These are phyloP conservation scores for Kluyveromyces dobzhanskii DNA, from an alignment of 805 yeast genomes.

Conservation along the genomic window DNA sequence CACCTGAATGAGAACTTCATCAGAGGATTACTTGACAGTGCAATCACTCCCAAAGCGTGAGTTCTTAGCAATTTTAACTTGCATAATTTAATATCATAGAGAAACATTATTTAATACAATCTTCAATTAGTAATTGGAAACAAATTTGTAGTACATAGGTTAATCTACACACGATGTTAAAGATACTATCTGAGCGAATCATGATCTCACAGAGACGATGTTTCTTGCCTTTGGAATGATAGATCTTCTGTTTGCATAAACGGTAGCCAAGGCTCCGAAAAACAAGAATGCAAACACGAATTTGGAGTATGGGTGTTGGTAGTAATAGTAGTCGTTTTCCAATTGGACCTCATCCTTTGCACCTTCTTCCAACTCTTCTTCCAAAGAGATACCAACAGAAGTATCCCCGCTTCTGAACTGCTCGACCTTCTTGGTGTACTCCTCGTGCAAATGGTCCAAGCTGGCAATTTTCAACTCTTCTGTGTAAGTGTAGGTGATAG, in stretches of 20 bases:
- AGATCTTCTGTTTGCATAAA: slow-evolving; percentile 13
- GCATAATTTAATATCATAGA: too few relatives aligned
- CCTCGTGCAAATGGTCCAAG: slow-evolving; percentile 13
- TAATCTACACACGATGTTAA: too few relatives aligned
- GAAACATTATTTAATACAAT: too few relatives aligned
- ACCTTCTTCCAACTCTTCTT: slow-evolving; percentile 3
- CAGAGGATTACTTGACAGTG: slow-evolving; percentile 11
- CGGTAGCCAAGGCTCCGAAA: slow-evolving; percentile 6
- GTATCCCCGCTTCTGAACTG: slow-evolving; percentile 24
- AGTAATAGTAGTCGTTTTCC: slow-evolving; percentile 12
- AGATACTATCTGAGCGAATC: too few relatives aligned
- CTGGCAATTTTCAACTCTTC: slow-evolving; percentile 20
- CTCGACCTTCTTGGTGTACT: slow-evolving; percentile 16
- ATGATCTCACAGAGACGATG: slow-evolving; percentile 19
- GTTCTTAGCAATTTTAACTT: too few relatives aligned
- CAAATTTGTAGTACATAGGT: too few relatives aligned
- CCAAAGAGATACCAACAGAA: slow-evolving; percentile 20
- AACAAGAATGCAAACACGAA: slow-evolving; percentile 1
- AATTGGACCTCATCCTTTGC: slow-evolving; percentile 12
- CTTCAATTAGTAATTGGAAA: too few relatives aligned
- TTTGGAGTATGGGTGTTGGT: slow-evolving; percentile 14
- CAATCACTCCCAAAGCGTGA: too few relatives aligned
- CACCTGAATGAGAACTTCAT: slow-evolving; percentile 36
- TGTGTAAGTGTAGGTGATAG: slow-evolving; percentile 30
- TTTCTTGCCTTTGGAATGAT: slow-evolving; percentile 12